Evolutionary conservation across 139 green algal species (phyloP).

Genomic region (Coelastrella sp.): DNA sequence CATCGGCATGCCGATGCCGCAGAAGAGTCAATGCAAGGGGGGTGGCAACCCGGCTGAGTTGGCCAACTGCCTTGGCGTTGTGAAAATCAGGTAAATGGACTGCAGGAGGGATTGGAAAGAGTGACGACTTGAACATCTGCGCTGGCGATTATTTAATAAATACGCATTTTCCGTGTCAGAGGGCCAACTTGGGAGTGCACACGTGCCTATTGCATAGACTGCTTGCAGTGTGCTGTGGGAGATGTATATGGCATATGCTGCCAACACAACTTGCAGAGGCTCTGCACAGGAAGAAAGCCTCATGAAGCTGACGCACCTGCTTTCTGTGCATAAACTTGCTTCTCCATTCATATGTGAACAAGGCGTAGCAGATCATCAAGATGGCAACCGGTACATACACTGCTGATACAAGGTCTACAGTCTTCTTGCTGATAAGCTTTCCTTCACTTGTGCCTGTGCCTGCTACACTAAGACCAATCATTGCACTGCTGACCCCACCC

Average conservation of each 20-base stretch:
- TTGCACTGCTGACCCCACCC: slow-evolving; percentile 82
- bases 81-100: too few species aligned
- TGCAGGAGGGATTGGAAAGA: too few species aligned
- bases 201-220: too few species aligned
- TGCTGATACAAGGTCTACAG: slow-evolving; percentile 81
- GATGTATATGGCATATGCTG: too few species aligned
- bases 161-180: too few species aligned
- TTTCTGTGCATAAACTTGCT: slow-evolving; percentile 82
- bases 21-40: too few species aligned
- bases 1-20: background rate
- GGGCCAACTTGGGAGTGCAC: too few species aligned
- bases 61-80: too few species aligned
- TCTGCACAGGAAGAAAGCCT: background rate
- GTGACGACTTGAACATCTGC: too few species aligned
- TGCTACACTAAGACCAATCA: slow-evolving; percentile 74
- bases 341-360: slow-evolving; percentile 86
- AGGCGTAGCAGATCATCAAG: slow-evolving; percentile 85
- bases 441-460: slow-evolving; percentile 17
- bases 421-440: slow-evolving; percentile 69
- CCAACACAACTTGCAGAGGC: background rate
- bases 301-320: slow-evolving; percentile 61
- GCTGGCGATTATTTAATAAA: too few species aligned
- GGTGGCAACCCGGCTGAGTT: too few species aligned
- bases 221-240: too few species aligned
- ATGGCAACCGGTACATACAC: slow-evolving; percentile 85